A percentile compares a stretch with the other conserved stretches of the same genome.
Evolutionary conservation across 176 grass and related monocot species (phyloP).

Genomic region (Cenchrus fungigraminus): DNA sequence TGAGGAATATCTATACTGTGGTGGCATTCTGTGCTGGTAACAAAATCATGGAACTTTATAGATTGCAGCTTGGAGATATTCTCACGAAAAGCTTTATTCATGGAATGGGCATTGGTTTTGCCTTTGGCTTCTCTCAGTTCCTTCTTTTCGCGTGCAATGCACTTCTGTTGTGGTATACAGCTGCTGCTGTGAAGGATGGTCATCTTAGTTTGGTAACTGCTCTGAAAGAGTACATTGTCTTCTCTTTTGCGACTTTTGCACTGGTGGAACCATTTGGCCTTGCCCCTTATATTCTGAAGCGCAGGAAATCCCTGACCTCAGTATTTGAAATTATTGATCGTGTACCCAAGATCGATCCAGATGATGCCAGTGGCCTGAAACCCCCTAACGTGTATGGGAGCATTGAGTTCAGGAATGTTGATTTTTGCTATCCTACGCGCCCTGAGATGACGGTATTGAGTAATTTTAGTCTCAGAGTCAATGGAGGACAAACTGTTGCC

Average conservation of each 20-base stretch:
- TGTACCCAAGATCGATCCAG: slow-evolving; percentile 88
- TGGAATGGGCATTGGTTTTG: slow-evolving; percentile 89
- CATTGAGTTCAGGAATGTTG: slow-evolving; percentile 87
- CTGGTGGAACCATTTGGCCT: slow-evolving; percentile 97
- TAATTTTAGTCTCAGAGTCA: slow-evolving; percentile 94
- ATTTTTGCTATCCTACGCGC: slow-evolving; percentile 87
- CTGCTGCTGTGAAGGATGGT: slow-evolving; percentile 60
- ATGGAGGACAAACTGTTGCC: slow-evolving; percentile 90
- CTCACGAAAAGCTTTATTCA: slow-evolving; percentile 86
- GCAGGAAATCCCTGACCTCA: slow-evolving; percentile 75
- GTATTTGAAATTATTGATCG: slow-evolving; percentile 93
- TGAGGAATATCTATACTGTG: slow-evolving; percentile 98
- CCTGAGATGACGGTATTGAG: slow-evolving; percentile 85
- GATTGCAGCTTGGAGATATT: slow-evolving; percentile 84
- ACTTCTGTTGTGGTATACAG: slow-evolving; percentile 92
- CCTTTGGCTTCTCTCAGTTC: slow-evolving; percentile 95
- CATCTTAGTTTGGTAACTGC: slow-evolving; percentile 75
- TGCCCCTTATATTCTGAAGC: slow-evolving; percentile 95
- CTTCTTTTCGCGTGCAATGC: slow-evolving; percentile 97
- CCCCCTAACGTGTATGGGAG: slow-evolving; percentile 97
- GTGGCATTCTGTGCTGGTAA: slow-evolving; percentile 96
- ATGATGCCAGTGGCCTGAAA: slow-evolving; percentile 88
- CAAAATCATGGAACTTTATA: slow-evolving; percentile 99
- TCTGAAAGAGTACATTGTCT: slow-evolving; percentile 97
- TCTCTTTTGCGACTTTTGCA: slow-evolving; percentile 90